phyloP scores from a whole-genome alignment of 2,329 filamentous ascomycete genomes.

The Ophiocordyceps unilateralis region DNA sequence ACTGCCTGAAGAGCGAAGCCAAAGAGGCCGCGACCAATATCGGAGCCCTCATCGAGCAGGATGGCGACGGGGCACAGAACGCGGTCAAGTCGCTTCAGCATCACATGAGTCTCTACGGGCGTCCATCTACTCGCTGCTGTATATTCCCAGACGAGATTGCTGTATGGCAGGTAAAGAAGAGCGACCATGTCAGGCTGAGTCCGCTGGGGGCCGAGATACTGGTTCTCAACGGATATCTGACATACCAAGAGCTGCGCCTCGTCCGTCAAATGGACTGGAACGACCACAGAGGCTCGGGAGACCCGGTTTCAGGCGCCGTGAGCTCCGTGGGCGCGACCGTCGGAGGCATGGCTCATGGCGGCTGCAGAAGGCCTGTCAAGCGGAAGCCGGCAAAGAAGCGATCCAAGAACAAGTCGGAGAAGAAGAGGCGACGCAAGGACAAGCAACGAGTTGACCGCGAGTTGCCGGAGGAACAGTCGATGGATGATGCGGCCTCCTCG shows the following conservation, averaged over 20 bases:
- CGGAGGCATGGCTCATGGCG: slow-evolving; percentile 41
- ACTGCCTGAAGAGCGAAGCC: slow-evolving; percentile 46
- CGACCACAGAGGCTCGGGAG: slow-evolving; percentile 59
- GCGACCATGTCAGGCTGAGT: slow-evolving; percentile 42
- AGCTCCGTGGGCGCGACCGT: slow-evolving; percentile 43
- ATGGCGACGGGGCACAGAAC: slow-evolving; percentile 53
- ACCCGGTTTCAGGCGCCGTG: slow-evolving; percentile 50
- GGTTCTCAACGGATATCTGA: slow-evolving; percentile 40
- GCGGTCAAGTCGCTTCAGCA: slow-evolving; percentile 51
- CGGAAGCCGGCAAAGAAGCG: slow-evolving; percentile 44
- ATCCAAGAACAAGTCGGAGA: slow-evolving; percentile 30
- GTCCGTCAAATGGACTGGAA: slow-evolving; percentile 57
- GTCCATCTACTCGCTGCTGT: slow-evolving; percentile 45
- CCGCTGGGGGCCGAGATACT: slow-evolving; percentile 48
- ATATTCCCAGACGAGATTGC: slow-evolving; percentile 46
- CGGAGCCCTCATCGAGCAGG: slow-evolving; percentile 39
- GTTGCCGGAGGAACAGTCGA: no score
- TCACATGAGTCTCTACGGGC: slow-evolving; percentile 33
- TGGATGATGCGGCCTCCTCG: not conserved
- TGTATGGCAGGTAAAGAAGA: slow-evolving; percentile 47
- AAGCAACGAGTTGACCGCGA: no score
- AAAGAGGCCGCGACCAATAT: slow-evolving; percentile 38
- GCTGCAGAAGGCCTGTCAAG: slow-evolving; percentile 31
- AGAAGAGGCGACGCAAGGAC: slow-evolving; percentile 31
- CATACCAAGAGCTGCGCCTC: slow-evolving; percentile 46